Evolutionary conservation across 2,329 filamentous ascomycete species (phyloP).

Genomic region (Trichoderma simmonsii): DNA sequence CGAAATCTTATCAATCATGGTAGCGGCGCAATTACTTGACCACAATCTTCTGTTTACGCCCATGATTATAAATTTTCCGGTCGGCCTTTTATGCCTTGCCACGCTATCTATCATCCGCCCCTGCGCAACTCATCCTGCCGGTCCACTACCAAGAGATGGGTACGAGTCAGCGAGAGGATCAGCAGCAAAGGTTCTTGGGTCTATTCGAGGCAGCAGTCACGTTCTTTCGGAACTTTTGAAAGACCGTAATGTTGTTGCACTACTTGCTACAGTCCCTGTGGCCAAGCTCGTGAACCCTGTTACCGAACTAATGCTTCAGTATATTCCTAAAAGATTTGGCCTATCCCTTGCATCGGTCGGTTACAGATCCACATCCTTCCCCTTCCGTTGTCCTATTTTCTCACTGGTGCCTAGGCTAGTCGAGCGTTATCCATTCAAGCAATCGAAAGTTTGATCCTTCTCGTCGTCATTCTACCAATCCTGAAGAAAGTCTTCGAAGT

Average conservation of each 20-base stretch:
- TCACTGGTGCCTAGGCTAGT: background rate
- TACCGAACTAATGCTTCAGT: constrained; percentile 16
- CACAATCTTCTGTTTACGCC: background rate
- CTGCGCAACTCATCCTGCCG: background rate
- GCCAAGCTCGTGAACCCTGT: constrained; percentile 11
- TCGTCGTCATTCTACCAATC: background rate
- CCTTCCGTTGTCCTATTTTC: background rate
- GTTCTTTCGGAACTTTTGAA: background rate
- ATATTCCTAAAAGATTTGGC: constrained; percentile 7
- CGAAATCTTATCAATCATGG: background rate
- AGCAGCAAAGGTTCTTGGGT: background rate
- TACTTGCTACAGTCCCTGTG: constrained; percentile 3
- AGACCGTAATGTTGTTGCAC: background rate
- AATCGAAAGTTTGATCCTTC: background rate
- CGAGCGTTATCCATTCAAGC: constrained; percentile 4
- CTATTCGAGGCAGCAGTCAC: background rate
- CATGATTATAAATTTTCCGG: background rate
- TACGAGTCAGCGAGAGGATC: background rate
- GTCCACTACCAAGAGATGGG: background rate
- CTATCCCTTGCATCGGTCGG: constrained; percentile 2
- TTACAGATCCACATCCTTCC: background rate
- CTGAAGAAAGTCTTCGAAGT: background rate
- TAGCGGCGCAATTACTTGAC: constrained; percentile 3
- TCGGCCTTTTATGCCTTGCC: constrained; percentile 2
- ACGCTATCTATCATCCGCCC: background rate